Conservation (phyloP, 1,284 basidiomycete genomes). For the Boletus sp. region DNA sequence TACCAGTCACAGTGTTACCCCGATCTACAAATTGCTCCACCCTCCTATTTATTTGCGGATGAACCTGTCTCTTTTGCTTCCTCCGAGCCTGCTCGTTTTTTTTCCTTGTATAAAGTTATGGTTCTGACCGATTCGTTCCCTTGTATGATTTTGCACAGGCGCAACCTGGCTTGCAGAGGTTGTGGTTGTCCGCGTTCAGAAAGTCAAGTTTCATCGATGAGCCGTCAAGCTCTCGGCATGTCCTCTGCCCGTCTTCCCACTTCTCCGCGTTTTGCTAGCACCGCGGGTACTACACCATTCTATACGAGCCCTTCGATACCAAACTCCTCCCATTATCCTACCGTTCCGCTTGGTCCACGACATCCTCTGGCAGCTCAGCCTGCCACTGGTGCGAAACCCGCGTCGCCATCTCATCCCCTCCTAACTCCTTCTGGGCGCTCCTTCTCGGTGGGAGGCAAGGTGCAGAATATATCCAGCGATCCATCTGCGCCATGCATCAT, state of each 20-base stretch:
- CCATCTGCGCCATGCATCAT: slow-evolving; percentile 71
- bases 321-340: slow-evolving; percentile 20
- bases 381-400: slow-evolving; percentile 26
- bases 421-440: slow-evolving; percentile 76
- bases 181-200: slow-evolving; percentile 62
- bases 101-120: slow-evolving; percentile 21
- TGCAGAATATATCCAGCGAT: slow-evolving; percentile 72
- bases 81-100: slow-evolving; percentile 11
- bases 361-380: slow-evolving; percentile 19
- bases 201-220: slow-evolving; percentile 32
- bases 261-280: slow-evolving; percentile 45
- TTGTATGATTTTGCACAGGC: slow-evolving; percentile 53
- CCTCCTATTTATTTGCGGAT: slow-evolving; percentile 21
- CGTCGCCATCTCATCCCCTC: slow-evolving; percentile 53
- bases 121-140: slow-evolving; percentile 45
- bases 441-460: slow-evolving; percentile 69
- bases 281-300: slow-evolving; percentile 9
- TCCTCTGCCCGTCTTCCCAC: slow-evolving; percentile 37
- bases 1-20: slow-evolving; percentile 20
- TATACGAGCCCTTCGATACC: slow-evolving; percentile 26
- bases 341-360: slow-evolving; percentile 11
- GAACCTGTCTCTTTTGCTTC: slow-evolving; percentile 10
- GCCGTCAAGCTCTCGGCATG: slow-evolving; percentile 27
- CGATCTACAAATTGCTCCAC: slow-evolving; percentile 25
- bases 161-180: slow-evolving; percentile 70